These are phyloP conservation scores for Aspergillus ochraceus DNA, from an alignment of 2,329 filamentous ascomycete species.

Conservation along the genomic window DNA sequence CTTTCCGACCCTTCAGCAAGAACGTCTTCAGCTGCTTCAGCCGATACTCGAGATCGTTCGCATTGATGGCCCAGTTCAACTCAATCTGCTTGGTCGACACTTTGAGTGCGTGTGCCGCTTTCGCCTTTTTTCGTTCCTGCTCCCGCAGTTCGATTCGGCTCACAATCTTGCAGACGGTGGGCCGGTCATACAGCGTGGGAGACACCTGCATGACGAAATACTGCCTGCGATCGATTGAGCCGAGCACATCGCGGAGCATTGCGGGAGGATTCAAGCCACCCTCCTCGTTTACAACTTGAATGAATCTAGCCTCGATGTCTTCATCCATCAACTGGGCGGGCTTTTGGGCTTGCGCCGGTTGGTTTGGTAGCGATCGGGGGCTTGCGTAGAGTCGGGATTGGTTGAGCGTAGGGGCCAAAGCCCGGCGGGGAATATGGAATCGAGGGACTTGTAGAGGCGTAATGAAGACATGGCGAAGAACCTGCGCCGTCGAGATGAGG, in stretches of 20 bases:
- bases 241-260: constrained; percentile 37
- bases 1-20: constrained; percentile 69
- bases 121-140: constrained; percentile 42
- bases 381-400: constrained; percentile 21
- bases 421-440: constrained; percentile 13
- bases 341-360: constrained; percentile 2
- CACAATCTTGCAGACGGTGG: constrained; percentile 71
- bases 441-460: constrained; percentile 19
- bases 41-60: constrained; percentile 72
- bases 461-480: constrained; percentile 32
- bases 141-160: constrained; percentile 56
- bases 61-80: constrained; percentile 82
- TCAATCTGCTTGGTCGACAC: constrained; percentile 71
- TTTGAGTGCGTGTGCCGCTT: constrained; percentile 41
- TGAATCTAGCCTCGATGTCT: constrained; percentile 29
- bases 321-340: constrained; percentile 31
- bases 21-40: constrained; percentile 68
- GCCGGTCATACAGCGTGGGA: constrained; percentile 26
- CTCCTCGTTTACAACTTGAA: constrained; percentile 38
- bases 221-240: constrained; percentile 49
- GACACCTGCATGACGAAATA: constrained; percentile 54
- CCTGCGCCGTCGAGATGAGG: constrained; percentile 33
- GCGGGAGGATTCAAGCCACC: constrained; percentile 31
- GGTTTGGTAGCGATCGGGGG: background rate
- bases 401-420: constrained; percentile 4